Evolutionary conservation across 1,284 basidiomycete species (phyloP), one percentile per base, ranked within the genome.

Genomic region (Marasmius oreades): DNA sequence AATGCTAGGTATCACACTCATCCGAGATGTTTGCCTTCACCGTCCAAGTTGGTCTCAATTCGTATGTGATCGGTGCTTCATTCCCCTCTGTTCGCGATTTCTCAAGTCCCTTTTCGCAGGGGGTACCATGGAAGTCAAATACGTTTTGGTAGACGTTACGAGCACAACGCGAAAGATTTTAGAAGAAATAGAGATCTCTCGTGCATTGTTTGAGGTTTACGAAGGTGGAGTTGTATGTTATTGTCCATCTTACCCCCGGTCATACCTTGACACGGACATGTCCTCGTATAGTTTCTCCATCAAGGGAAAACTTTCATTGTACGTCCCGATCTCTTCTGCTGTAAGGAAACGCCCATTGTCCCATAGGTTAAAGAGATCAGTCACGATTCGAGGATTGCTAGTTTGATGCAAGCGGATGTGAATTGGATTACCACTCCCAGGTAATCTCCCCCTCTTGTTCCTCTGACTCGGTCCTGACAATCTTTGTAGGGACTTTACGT

Each of bases 131-230:
- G 92, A 95, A 62, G 89, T 91, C 43, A 87, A 80, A 60, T 96
- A 96, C 68, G 75, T 77, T 33, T 80, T 93, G 34, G 77, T 95
- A 11, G 88, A 93, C 63, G 67, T 90, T 43, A 83, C 79, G 1
- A 76, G 72, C 37, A 60, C 73, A 0, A 74, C 76, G 5, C 76
- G 79, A 2, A 76, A 71, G 44, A 77, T 93, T 23, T 68, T 96
- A 24, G 93, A 96, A 71, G 92, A 95, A 67, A 77, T 95, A n/a
- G 93, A 96, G 70, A 70, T 88, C 36, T 92, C 90, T 24, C 76
- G 93, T 24, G 92, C 92, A 0, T 75, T 95, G 59, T 95, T 95
- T 60, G 93, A 95, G 69, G 76, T 92, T 24, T 88, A 90, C 63
- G 85, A 90, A 70, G 88, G 88, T n/a, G 87, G 81, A 10, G 82